phyloP scores from a whole-genome alignment of 2,329 filamentous ascomycete species.

The Aureobasidium mangrovei region DNA sequence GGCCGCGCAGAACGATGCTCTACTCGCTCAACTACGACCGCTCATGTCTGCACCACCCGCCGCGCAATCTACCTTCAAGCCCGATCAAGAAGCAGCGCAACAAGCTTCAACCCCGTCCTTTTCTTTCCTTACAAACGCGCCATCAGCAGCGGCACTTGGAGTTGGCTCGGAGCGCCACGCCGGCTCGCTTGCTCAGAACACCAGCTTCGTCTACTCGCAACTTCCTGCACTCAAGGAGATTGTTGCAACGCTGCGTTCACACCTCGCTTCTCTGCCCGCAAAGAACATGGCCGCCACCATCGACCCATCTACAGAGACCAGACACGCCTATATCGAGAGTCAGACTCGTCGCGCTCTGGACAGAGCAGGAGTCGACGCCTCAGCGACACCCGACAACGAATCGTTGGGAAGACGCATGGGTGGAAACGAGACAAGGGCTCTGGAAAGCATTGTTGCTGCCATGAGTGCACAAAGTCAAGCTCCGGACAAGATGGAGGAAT shows the following conservation, averaged over 20 bases:
- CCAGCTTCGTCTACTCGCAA: constrained; percentile 73
- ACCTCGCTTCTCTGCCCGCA: constrained; percentile 41
- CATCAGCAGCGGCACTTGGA: constrained; percentile 38
- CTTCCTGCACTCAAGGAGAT: constrained; percentile 68
- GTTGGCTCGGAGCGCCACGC: constrained; percentile 26
- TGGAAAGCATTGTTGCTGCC: constrained; percentile 30
- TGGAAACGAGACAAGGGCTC: constrained; percentile 29
- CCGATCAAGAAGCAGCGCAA: constrained; percentile 18
- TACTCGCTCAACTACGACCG: constrained; percentile 56
- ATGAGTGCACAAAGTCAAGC: constrained; percentile 18
- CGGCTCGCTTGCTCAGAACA: constrained; percentile 54
- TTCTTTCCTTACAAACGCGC: constrained; percentile 48
- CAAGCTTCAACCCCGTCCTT: constrained; percentile 31
- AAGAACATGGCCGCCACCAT: constrained; percentile 14
- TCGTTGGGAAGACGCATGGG: constrained; percentile 23
- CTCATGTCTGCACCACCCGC: constrained; percentile 37
- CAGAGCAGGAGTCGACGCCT: constrained; percentile 53
- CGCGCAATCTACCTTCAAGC: constrained; percentile 5
- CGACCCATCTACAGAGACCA: constrained; percentile 51
- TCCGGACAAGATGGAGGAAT: constrained; percentile 15
- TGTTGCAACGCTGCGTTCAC: constrained; percentile 57
- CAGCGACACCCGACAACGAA: constrained; percentile 25
- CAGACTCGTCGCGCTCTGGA: constrained; percentile 72
- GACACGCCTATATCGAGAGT: constrained; percentile 74
- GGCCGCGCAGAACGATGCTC: constrained; percentile 59